These are phyloP conservation scores for Xylariaceae sp. DNA, from an alignment of 2,329 filamentous ascomycete species.

Conservation along the genomic window DNA sequence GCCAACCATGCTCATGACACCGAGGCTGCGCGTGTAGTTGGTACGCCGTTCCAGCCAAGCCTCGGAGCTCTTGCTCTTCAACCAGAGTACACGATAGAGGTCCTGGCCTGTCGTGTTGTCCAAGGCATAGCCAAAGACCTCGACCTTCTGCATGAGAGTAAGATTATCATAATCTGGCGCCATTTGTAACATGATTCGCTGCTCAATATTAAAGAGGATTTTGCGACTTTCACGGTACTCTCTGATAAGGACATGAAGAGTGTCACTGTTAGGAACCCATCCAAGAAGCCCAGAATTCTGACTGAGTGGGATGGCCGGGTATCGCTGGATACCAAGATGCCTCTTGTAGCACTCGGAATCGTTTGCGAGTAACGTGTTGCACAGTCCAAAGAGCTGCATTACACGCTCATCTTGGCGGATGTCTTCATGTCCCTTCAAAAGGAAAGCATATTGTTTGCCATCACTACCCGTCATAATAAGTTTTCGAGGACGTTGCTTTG, in stretches of 20 bases:
- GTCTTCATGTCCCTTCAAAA: conserved; percentile 98
- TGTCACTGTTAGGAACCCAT: conserved; percentile 97
- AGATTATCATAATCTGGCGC: conserved; percentile 98
- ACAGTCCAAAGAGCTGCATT: conserved; percentile 97
- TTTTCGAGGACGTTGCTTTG: conserved; percentile 91
- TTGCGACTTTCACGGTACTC: conserved; percentile 97
- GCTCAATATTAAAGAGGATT: conserved; percentile 97
- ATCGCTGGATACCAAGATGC: conserved; percentile 92
- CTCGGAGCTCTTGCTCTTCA: conserved; percentile 97
- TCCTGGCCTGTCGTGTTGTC: conserved; percentile 99
- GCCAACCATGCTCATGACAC: conserved; percentile 99
- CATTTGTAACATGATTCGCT: conserved; percentile 99
- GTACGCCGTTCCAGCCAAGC: conserved; percentile 95
- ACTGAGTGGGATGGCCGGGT: conserved; percentile 92
- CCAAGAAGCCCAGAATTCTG: conserved; percentile 93
- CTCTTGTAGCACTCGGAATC: conserved; percentile 97
- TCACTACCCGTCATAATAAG: conserved; percentile 85
- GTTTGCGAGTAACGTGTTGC: conserved; percentile 89
- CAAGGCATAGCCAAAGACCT: conserved; percentile 97
- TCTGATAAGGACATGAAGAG: conserved; percentile 89
- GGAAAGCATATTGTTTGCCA: conserved; percentile 78
- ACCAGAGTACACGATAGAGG: conserved; percentile 93
- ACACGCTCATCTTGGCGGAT: conserved; percentile 98
- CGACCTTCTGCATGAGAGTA: conserved; percentile 99
- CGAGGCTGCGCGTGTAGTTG: conserved; percentile 96